These are phyloP conservation scores for Mycena indigotica DNA, from an alignment of 768 basidiomycete genomes.

Conservation along the genomic window DNA sequence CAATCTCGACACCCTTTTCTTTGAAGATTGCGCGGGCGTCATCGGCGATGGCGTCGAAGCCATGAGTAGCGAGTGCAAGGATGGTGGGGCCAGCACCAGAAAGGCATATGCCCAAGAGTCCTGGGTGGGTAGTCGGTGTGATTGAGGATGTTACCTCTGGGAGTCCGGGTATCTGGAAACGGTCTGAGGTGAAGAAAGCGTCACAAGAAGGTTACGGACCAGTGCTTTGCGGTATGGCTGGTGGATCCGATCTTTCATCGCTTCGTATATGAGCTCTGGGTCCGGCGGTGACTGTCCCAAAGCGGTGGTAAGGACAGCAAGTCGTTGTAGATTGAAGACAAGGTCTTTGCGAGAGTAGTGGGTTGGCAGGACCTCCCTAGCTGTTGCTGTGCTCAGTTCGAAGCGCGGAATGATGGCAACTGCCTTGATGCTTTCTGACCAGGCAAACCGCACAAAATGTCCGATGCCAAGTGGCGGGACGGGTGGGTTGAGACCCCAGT, in stretches of 20 bases:
- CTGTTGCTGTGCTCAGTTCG: slow-evolving; percentile 94
- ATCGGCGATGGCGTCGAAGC: slow-evolving; percentile 84
- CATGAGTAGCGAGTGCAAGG: slow-evolving; percentile 85
- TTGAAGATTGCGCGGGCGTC: slow-evolving; percentile 78
- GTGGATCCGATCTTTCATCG: slow-evolving; percentile 98
- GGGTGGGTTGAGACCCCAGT: slow-evolving; percentile 90
- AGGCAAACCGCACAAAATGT: slow-evolving; percentile 88
- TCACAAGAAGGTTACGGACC: slow-evolving; percentile 46
- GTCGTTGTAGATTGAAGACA: slow-evolving; percentile 94
- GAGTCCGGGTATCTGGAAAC: slow-evolving; percentile 85
- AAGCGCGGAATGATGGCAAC: slow-evolving; percentile 94
- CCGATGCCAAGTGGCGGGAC: slow-evolving; percentile 88
- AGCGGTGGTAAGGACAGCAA: slow-evolving; percentile 95
- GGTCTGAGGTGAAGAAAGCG: background rate
- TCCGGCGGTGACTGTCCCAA: slow-evolving; percentile 90
- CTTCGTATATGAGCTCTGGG: slow-evolving; percentile 95
- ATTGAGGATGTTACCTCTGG: slow-evolving; percentile 88
- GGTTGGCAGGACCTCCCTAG: slow-evolving; percentile 83
- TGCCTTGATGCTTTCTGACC: slow-evolving; percentile 84
- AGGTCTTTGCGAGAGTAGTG: slow-evolving; percentile 88
- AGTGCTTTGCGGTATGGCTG: slow-evolving; percentile 92
- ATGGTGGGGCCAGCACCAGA: slow-evolving; percentile 98
- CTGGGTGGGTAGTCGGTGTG: slow-evolving; percentile 87
- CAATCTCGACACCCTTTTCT: slow-evolving; percentile 73
- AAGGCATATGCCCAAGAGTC: slow-evolving; percentile 95